A percentile compares a stretch with the other conserved stretches of the same genome.
These are phyloP conservation scores for Sporothrix curviconia DNA, from an alignment of 2,329 filamentous ascomycete genomes.

Conservation along the genomic window DNA sequence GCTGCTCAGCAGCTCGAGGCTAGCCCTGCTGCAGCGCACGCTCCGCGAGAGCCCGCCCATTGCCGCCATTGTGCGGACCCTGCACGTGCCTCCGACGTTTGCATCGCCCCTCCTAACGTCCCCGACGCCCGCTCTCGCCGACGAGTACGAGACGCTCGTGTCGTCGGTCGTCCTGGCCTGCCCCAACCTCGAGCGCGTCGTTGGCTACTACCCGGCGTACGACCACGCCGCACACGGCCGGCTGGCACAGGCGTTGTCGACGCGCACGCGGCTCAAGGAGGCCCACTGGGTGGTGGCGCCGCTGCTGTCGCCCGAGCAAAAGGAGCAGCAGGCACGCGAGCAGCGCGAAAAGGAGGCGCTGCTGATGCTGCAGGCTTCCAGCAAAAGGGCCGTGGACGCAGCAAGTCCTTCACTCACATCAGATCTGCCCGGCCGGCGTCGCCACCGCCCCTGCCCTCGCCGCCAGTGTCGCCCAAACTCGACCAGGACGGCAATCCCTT, in stretches of 20 bases:
- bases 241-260: constrained; percentile 53
- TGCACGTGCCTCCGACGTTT: constrained; percentile 47
- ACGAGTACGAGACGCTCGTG: constrained; percentile 51
- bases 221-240: constrained; percentile 47
- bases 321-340: constrained; percentile 18
- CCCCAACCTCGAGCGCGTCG: constrained; percentile 55
- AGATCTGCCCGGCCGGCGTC: constrained; percentile 4
- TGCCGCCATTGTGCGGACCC: constrained; percentile 47
- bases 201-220: constrained; percentile 48
- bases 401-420: constrained; percentile 13
- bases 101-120: background rate
- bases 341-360: background rate
- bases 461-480: background rate
- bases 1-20: constrained; percentile 40
- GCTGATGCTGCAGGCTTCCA: background rate
- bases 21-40: constrained; percentile 52
- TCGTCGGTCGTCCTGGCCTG: constrained; percentile 59
- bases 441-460: constrained; percentile 8
- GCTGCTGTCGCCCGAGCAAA: constrained; percentile 26
- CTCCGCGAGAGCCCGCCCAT: constrained; percentile 47
- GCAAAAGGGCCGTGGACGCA: background rate
- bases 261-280: constrained; percentile 47
- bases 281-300: constrained; percentile 53
- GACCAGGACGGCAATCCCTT: background rate
- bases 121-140: constrained; percentile 25